Evolutionary conservation across 495 filamentous ascomycete genomes (phyloP), one percentile per base, ranked within the genome.

Genomic region (Hyaloscypha hepaticicola): DNA sequence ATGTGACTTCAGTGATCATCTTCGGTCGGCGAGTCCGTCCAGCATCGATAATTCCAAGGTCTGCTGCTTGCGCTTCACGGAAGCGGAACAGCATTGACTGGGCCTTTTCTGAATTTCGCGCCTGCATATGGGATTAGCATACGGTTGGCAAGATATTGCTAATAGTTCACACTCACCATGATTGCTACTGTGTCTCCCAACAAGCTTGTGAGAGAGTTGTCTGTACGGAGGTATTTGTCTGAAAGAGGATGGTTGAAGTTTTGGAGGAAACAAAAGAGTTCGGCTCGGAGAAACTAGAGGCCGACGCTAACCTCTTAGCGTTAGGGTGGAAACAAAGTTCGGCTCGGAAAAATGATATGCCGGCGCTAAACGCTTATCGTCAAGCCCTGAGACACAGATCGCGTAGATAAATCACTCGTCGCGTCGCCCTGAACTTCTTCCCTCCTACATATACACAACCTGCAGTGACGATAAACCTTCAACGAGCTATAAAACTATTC

Each of bases 71-170:
- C 71, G 93, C 88, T 73, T 96, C 95, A 76, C 96, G 92, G 84
- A 99, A 99, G 82, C 95, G 95, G 81, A 96, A 99, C 77, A 99
- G 96, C 95, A 99, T 99, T 25, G 94, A 97, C 78, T 99, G 95
- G 64, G 95, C 95, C 80, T 98, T 98, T 84, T 97, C 94, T 29
- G 90, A 92, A 77, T 99, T 99, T 45, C 83, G 83, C 68, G 83
- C 82, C 82, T 83, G 60, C 41, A 41, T 9, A 19, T 28, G 12
- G n/a, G 24, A 9, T 63, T n/a, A 31, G 53, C 34, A 60, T 9
- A 48, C n/a, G n/a, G n/a, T 60, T 2, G 14, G 19, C 5, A 26
- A 26, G 28, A 56, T 1, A 19, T 25, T 21, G 19, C 2, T 7
- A 29, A 31, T 34, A 19, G 26, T 1, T 63, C n/a, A 12, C 21